Evolutionary conservation across 2,329 filamentous ascomycete genomes (phyloP).

Genomic region (Cadophora sp.): DNA sequence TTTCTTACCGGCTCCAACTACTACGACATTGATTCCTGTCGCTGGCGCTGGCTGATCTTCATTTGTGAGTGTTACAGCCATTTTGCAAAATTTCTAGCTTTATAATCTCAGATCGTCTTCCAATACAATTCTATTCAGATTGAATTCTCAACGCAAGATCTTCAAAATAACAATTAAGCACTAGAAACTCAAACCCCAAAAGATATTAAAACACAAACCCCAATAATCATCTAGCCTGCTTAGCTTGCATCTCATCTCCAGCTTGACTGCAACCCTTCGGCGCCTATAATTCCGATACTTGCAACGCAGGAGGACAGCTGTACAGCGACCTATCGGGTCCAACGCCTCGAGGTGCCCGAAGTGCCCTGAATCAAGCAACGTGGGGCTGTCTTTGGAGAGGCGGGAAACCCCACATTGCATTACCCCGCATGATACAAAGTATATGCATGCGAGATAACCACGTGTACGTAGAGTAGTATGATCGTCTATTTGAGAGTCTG

Average conservation of each 20-base stretch:
- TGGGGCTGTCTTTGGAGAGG: not conserved
- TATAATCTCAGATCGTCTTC: not conserved
- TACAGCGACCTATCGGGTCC: conserved; percentile 5
- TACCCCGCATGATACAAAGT: conserved; percentile 2
- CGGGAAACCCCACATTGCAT: conserved; percentile 6
- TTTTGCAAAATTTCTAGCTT: not conserved
- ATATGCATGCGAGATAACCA: too few species aligned
- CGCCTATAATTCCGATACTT: conserved; percentile 12
- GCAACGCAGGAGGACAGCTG: not conserved
- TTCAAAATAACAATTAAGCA: not conserved
- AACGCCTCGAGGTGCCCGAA: not conserved
- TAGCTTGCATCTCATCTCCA: not conserved
- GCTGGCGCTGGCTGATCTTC: conserved; percentile 20
- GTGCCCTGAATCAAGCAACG: not conserved
- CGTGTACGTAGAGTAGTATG: not conserved
- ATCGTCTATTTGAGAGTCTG: not conserved
- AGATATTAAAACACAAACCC: not conserved
- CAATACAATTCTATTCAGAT: not conserved
- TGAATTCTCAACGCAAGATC: not conserved
- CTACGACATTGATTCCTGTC: conserved; percentile 34
- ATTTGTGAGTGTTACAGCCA: conserved; percentile 15
- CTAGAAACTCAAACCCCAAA: not conserved
- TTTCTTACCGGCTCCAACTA: conserved; percentile 34
- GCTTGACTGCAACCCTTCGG: not conserved
- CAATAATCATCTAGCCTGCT: not conserved